Base-by-base conservation (phyloP, 2,329 filamentous ascomycete genomes). In the Cadophora sp. region DNA sequence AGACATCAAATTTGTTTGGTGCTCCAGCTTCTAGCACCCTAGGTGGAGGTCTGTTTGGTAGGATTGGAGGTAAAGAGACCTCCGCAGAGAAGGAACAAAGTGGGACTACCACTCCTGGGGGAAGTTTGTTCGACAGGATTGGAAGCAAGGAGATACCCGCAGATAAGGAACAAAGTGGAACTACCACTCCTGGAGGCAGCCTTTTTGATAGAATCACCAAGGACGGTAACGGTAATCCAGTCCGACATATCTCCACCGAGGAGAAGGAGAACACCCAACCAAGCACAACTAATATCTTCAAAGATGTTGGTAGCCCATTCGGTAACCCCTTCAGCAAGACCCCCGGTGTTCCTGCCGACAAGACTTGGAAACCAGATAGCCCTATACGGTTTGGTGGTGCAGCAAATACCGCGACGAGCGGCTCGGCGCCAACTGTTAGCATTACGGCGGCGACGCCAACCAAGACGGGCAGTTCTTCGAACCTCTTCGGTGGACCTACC, bases 161-260 rank as follows among this genome's bases (percentile, higher is more conserved):
- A 48, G 45, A 61, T 13, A 53, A 65, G 56, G 63, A 65, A n/a
- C 30, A 60, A 36, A 43, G 58, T 18, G 79, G 81, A 4, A 82
- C 83, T 50, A 53, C 60, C 36, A 66, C 70, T 47, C 68, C 68
- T 59, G 56, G 36, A 18, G 33, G 65, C 62, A 68, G 58, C 36
- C 59, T 71, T 6, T 71, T 71, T 70, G 85, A 87, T 47, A 83
- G 86, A 41, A 81, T 88, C 8, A 83, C 81, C 5, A 84, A 82
- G 75, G 83, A 80, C 56, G 78, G 74, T 20, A 81, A 85, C 68
- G 84, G 84, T 1, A 81, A 87, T 20, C 61, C 65, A 16, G 75
- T 86, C 1, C 81, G 83, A 20, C 64, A 67, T 22, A 60, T 70
- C 48, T 69, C 70, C 30, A 74, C 80, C 3, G 73, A 76, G 59